Conservation (phyloP, 169 alveolate species). For the Cryptosporidium sp. region DNA sequence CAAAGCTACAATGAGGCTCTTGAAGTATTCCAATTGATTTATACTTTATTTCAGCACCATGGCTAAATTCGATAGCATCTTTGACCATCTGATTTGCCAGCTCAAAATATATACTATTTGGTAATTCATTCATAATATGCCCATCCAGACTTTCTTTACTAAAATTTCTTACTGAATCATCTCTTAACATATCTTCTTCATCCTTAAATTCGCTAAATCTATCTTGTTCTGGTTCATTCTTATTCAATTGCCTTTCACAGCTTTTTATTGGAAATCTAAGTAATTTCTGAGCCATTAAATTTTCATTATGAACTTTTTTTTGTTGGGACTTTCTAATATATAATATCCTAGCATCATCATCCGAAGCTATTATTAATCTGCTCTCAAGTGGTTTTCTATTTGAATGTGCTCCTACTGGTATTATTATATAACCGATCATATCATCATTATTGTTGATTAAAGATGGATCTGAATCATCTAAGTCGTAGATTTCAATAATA, state of each 20-base stretch:
- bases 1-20: slow-evolving; percentile 44
- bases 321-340: slow-evolving; percentile 64
- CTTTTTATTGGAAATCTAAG: slow-evolving; percentile 54
- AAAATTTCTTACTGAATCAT: not conserved
- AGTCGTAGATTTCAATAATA: slow-evolving; percentile 30
- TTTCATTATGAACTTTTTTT: slow-evolving; percentile 37
- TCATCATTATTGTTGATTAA: slow-evolving; percentile 12
- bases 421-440: slow-evolving; percentile 30
- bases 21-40: slow-evolving; percentile 31
- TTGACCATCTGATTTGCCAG: slow-evolving; percentile 39
- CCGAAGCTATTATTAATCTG: slow-evolving; percentile 18
- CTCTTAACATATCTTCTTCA: not conserved
- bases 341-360: slow-evolving; percentile 53
- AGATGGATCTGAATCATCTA: slow-evolving; percentile 59
- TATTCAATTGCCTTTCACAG: not conserved
- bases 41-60: slow-evolving; percentile 45
- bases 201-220: slow-evolving; percentile 3
- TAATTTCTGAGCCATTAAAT: slow-evolving; percentile 65
- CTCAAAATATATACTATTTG: slow-evolving; percentile 43
- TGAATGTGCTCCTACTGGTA: slow-evolving; percentile 59
- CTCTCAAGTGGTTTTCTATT: slow-evolving; percentile 63
- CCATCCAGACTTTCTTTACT: slow-evolving; percentile 5
- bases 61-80: slow-evolving; percentile 40
- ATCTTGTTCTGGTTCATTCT: not conserved
- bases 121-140: not conserved